Percentiles rank a stretch among this genome's conserved stretches.
These are phyloP conservation scores for Arabidopsis thaliana DNA, from an alignment of 345 rosid genomes.

Conservation along the genomic window TAIR10.1 NC_003076.8:25613501-25614000, in stretches of 20 bases:
- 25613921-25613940: constrained; percentile 94
- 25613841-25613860: constrained; percentile 3
- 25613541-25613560: background rate
- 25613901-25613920: constrained; percentile 81
- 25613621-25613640: constrained; percentile 14
- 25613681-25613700: constrained; percentile 17
- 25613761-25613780: constrained; percentile 11
- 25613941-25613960: constrained; percentile 69
- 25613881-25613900: constrained; percentile 70
- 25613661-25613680: constrained; percentile 29
- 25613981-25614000: background rate
- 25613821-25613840: background rate
- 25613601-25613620: constrained; percentile 2
- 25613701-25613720: constrained; percentile 11
- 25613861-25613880: constrained; percentile 71
- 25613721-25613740: background rate
- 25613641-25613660: constrained; percentile 25
- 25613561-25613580: constrained; percentile 39
- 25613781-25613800: background rate
- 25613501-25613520: constrained; percentile 10
- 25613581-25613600: constrained; percentile 3
- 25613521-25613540: background rate
- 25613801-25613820: background rate
- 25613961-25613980: background rate
- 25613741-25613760: background rate